Evolutionary conservation across 208 protist species (phyloP).

Genomic region (Trypanosoma avium): DNA sequence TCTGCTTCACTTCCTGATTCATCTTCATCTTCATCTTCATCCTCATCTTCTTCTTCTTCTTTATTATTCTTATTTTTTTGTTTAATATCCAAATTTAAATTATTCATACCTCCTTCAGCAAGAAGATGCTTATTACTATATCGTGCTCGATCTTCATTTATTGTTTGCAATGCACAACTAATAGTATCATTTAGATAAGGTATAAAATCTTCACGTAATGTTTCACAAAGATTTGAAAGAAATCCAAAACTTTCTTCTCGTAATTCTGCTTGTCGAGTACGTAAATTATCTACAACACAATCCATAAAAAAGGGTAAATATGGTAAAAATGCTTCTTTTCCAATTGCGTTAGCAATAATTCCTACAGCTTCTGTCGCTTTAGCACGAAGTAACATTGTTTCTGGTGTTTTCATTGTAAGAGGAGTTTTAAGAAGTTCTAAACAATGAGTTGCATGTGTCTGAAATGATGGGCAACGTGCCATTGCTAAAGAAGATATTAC

Average conservation of each 20-base stretch:
- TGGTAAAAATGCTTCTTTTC: slow-evolving; percentile 58
- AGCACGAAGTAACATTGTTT: slow-evolving; percentile 71
- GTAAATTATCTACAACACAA: slow-evolving; percentile 56
- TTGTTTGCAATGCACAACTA: slow-evolving; percentile 53
- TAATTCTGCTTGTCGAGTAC: slow-evolving; percentile 47
- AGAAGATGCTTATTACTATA: slow-evolving; percentile 72
- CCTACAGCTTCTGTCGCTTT: slow-evolving; percentile 81
- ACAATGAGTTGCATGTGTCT: slow-evolving; percentile 40
- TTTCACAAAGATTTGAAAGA: slow-evolving; percentile 79
- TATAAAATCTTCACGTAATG: slow-evolving; percentile 58
- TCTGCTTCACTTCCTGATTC: slow-evolving; percentile 39
- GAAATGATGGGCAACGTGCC: slow-evolving; percentile 61
- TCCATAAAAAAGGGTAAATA: slow-evolving; percentile 77
- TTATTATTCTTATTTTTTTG: slow-evolving; percentile 29
- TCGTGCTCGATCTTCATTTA: slow-evolving; percentile 57
- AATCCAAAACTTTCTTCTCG: slow-evolving; percentile 88
- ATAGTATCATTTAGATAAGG: slow-evolving; percentile 70
- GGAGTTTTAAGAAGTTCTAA: slow-evolving; percentile 73
- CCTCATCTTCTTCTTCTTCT: slow-evolving; percentile 26
- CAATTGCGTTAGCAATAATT: slow-evolving; percentile 74
- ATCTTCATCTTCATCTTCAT: slow-evolving; percentile 26
- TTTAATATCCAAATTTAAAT: slow-evolving; percentile 15
- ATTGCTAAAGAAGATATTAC: slow-evolving; percentile 78
- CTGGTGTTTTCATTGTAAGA: slow-evolving; percentile 44
- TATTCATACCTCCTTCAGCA: slow-evolving; percentile 34